A percentile compares a stretch with the other conserved stretches of the same genome.
phyloP scores from a whole-genome alignment of 768 basidiomycete genomes.

The Tremella yokohamensis region DNA sequence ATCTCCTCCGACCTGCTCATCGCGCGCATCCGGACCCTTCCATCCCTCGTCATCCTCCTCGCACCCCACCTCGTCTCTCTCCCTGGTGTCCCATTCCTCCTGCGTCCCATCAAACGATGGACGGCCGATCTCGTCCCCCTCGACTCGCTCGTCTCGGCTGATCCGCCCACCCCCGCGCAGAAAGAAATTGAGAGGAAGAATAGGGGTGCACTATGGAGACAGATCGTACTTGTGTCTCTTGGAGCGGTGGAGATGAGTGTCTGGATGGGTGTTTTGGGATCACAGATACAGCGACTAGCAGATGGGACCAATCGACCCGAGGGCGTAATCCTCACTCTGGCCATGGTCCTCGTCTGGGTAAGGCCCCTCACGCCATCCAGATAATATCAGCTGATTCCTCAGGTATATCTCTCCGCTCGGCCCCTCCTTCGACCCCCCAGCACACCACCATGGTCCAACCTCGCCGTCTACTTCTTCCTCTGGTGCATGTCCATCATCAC shows the following conservation, averaged over 20 bases:
- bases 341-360: slow-evolving; percentile 46
- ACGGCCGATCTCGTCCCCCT: slow-evolving; percentile 40
- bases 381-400: slow-evolving; percentile 6
- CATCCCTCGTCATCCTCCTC: slow-evolving; percentile 33
- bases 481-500: slow-evolving; percentile 24
- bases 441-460: slow-evolving; percentile 36
- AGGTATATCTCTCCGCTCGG: slow-evolving; percentile 28
- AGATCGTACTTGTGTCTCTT: slow-evolving; percentile 28
- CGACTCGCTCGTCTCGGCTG: slow-evolving; percentile 21
- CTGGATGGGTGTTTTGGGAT: slow-evolving; percentile 36
- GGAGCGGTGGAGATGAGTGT: slow-evolving; percentile 19
- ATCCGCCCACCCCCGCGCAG: slow-evolving; percentile 15
- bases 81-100: slow-evolving; percentile 22
- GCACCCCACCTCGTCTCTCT: slow-evolving; percentile 24
- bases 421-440: slow-evolving; percentile 30
- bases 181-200: slow-evolving; percentile 11
- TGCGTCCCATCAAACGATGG: slow-evolving; percentile 10
- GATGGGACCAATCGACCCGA: slow-evolving; percentile 11
- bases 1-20: slow-evolving; percentile 11
- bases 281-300: slow-evolving; percentile 16
- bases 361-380: slow-evolving; percentile 16
- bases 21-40: slow-evolving; percentile 33
- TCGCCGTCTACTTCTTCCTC: slow-evolving; percentile 25
- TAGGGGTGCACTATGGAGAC: slow-evolving; percentile 27
- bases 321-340: slow-evolving; percentile 26